Conservation (phyloP, 2,329 filamentous ascomycete genomes). For the Penicillium griseofulvum region DNA sequence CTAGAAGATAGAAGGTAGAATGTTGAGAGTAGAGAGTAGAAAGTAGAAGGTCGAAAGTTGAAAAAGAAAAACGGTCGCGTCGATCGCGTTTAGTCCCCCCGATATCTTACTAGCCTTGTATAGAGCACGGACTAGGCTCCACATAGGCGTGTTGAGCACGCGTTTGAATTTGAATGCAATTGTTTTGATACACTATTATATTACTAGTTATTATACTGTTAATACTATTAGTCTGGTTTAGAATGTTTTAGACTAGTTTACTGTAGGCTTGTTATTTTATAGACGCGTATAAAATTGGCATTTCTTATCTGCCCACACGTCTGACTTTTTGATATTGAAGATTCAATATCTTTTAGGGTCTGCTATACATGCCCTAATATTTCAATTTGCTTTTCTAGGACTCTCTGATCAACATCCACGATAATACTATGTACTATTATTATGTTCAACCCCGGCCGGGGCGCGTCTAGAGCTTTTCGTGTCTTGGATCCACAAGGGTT, state of each 20-base stretch:
- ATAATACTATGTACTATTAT: neutral
- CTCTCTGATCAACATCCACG: neutral
- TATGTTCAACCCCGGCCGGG: neutral
- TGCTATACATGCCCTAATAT: neutral
- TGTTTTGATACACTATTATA: neutral
- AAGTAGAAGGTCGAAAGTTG: neutral
- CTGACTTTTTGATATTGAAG: neutral
- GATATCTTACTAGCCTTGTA: conserved; percentile 25
- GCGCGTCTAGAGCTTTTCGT: conserved; percentile 3
- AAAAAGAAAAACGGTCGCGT: conserved; percentile 23
- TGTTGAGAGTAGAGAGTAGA: neutral
- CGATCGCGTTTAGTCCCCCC: conserved; percentile 26
- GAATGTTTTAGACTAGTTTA: neutral
- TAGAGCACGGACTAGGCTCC: conserved; percentile 28
- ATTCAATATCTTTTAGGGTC: neutral
- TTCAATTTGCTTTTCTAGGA: neutral
- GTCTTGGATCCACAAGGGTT: conserved; percentile 4
- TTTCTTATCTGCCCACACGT: no score
- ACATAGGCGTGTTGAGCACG: conserved; percentile 25
- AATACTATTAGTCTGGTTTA: neutral
- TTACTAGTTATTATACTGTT: neutral
- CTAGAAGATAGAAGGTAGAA: neutral
- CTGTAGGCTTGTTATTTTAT: neutral
- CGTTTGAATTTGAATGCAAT: conserved; percentile 11
- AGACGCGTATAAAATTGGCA: neutral